A percentile compares a stretch with the other conserved stretches of the same genome.
Evolutionary conservation across 2,329 filamentous ascomycete species (phyloP).

Genomic region (Fusarium nelsonii): DNA sequence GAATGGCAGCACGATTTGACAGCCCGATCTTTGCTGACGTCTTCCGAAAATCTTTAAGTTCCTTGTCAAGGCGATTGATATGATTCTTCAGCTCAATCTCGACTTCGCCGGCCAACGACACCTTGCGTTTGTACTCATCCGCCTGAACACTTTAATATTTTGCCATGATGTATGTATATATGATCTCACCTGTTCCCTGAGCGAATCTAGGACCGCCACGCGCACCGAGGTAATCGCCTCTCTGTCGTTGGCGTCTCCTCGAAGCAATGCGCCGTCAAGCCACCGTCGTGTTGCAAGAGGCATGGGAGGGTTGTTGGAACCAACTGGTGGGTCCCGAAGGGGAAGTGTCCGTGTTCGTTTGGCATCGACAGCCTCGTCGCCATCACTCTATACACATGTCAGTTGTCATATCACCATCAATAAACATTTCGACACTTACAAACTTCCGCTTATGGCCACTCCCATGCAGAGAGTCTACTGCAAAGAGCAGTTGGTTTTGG

Average conservation of each 20-base stretch:
- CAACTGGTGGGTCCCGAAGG: constrained; percentile 32
- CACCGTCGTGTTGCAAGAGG: constrained; percentile 51
- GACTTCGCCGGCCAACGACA: constrained; percentile 44
- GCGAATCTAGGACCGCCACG: constrained; percentile 53
- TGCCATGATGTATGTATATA: not conserved
- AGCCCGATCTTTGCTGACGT: constrained; percentile 61
- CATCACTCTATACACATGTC: constrained; percentile 36
- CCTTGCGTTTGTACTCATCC: constrained; percentile 49
- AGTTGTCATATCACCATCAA: not conserved
- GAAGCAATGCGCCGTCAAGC: constrained; percentile 42
- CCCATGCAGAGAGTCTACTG: constrained; percentile 35
- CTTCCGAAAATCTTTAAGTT: constrained; percentile 60
- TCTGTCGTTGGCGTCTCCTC: constrained; percentile 25
- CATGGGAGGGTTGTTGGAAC: constrained; percentile 50
- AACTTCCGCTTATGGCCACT: constrained; percentile 62
- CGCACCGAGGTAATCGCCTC: constrained; percentile 48
- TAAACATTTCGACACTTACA: constrained; percentile 53
- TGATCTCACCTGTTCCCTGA: constrained; percentile 55
- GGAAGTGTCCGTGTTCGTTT: constrained; percentile 50
- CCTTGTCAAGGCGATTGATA: constrained; percentile 59
- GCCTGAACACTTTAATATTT: constrained; percentile 45
- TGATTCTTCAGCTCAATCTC: constrained; percentile 56
- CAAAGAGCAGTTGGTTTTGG: constrained; percentile 48
- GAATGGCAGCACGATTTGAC: constrained; percentile 62
- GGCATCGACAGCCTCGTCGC: constrained; percentile 52